Conservation (phyloP, 768 basidiomycete genomes). For the Xanthoconium stramineum region DNA sequence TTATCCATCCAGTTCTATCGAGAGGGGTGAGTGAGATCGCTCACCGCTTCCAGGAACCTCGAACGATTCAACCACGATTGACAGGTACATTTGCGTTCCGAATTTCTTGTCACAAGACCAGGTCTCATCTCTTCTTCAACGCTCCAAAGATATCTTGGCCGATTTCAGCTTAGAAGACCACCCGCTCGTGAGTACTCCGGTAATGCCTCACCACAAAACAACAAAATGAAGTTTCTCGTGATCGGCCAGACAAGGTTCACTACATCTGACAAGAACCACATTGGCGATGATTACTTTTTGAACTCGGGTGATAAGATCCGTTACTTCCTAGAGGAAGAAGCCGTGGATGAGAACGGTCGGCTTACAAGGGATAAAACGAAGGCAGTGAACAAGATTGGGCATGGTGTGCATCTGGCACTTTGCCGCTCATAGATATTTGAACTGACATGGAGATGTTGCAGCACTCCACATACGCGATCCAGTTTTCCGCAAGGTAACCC, state of each 20-base stretch:
- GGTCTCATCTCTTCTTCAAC: conserved; percentile 56
- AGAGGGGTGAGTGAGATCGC: conserved; percentile 46
- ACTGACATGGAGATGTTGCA: conserved; percentile 29
- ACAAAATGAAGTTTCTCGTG: not conserved
- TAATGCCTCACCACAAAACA: not conserved
- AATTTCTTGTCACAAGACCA: conserved; percentile 64
- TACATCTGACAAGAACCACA: conserved; percentile 67
- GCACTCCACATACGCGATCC: conserved; percentile 86
- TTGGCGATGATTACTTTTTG: conserved; percentile 93
- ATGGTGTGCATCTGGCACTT: conserved; percentile 46
- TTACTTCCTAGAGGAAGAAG: conserved; percentile 91
- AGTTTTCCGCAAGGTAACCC: conserved; percentile 70
- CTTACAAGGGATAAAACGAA: conserved; percentile 68
- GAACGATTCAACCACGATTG: not conserved
- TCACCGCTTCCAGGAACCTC: not conserved
- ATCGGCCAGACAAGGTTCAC: conserved; percentile 79
- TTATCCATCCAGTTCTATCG: conserved; percentile 46
- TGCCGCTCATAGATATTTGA: not conserved
- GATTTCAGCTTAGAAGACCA: conserved; percentile 77
- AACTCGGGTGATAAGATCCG: conserved; percentile 92
- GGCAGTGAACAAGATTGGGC: conserved; percentile 94
- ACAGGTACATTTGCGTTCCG: conserved; percentile 77
- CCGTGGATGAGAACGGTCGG: conserved; percentile 65
- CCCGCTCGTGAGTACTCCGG: conserved; percentile 58
- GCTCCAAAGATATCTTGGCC: conserved; percentile 74